Percentiles rank a stretch among this genome's conserved stretches.
Conservation (phyloP, 805 yeast species). For the Brettanomyces naardenensis region DNA sequence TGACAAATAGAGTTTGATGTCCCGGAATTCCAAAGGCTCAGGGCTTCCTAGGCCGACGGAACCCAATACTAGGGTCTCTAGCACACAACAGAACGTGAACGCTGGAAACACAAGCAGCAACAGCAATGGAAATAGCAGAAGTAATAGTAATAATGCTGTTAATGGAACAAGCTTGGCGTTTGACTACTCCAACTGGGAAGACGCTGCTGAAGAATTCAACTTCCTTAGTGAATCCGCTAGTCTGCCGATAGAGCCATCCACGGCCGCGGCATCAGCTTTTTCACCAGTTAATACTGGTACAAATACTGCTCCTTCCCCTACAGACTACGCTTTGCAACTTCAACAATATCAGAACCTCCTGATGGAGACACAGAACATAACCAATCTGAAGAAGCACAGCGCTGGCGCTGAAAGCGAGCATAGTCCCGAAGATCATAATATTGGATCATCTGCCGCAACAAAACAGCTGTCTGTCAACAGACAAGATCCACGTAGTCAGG, state of each 20-base stretch:
- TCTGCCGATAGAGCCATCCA: constrained; percentile 5
- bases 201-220: constrained; percentile 19
- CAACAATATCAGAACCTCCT: constrained; percentile 27
- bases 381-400: background rate
- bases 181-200: constrained; percentile 24
- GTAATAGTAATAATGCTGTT: background rate
- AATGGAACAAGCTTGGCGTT: constrained; percentile 8
- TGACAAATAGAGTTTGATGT: no score
- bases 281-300: constrained; percentile 17
- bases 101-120: no score
- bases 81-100: no score
- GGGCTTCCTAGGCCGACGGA: no score
- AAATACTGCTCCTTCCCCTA: constrained; percentile 18
- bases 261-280: constrained; percentile 5
- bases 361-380: constrained; percentile 20
- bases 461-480: background rate
- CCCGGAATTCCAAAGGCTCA: no score
- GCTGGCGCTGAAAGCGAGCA: no score
- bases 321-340: constrained; percentile 25
- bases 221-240: constrained; percentile 13
- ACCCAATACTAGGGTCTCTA: no score
- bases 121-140: background rate
- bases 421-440: background rate
- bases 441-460: background rate
- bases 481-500: background rate